Percentiles rank a stretch among this genome's conserved stretches.
Evolutionary conservation across 2,329 filamentous ascomycete species (phyloP).

Genomic region (Fusarium sp.): DNA sequence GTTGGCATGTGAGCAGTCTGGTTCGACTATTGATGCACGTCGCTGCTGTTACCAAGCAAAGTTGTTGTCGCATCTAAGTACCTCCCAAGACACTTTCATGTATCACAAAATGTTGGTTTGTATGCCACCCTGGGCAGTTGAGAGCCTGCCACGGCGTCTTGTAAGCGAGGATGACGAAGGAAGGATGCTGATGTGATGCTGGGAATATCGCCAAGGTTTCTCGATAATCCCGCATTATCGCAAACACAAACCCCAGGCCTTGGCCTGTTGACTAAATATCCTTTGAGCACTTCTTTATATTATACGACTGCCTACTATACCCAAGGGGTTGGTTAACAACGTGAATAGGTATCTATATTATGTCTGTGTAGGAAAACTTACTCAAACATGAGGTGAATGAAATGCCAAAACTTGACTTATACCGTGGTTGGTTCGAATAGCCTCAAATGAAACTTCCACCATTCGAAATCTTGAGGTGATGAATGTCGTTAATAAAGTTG

Average conservation of each 20-base stretch:
- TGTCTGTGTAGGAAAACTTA: background rate
- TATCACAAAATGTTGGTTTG: conserved; percentile 19
- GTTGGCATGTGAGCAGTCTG: conserved; percentile 26
- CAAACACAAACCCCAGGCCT: background rate
- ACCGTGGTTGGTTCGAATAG: background rate
- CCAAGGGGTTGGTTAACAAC: background rate
- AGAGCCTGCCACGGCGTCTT: conserved; percentile 4
- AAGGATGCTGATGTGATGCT: conserved; percentile 32
- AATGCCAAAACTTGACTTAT: background rate
- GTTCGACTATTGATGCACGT: conserved; percentile 35
- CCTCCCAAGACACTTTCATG: conserved; percentile 24
- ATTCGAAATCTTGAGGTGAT: background rate
- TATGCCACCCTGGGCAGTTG: conserved; percentile 1
- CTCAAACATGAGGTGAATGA: background rate
- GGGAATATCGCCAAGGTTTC: conserved; percentile 1
- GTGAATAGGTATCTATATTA: background rate
- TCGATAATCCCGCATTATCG: conserved; percentile 10
- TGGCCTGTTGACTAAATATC: background rate
- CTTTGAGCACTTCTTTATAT: background rate
- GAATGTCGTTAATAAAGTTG: background rate
- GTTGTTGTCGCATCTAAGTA: conserved; percentile 20
- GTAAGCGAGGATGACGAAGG: conserved; percentile 27
- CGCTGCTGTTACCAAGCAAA: conserved; percentile 15
- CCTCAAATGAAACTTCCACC: background rate
- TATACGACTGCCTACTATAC: background rate